Evolutionary conservation across 1,139 yeast genomes (phyloP).

Genomic region (Sugiyamaella japonica): DNA sequence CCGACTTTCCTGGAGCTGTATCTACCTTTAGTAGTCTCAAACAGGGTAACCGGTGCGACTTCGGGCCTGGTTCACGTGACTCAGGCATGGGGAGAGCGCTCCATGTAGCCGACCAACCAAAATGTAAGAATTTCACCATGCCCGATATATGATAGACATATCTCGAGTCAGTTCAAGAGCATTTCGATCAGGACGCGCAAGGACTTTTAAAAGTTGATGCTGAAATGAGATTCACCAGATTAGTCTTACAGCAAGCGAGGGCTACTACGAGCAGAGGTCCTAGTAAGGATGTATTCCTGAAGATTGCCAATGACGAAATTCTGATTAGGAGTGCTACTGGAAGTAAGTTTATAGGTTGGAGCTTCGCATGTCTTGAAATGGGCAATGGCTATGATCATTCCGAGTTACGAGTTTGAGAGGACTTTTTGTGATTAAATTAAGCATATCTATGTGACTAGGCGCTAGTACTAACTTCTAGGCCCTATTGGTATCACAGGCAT

Average conservation of each 20-base stretch:
- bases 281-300: slow-evolving; percentile 20
- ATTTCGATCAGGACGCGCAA: slow-evolving; percentile 2
- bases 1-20: not conserved
- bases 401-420: too few species aligned
- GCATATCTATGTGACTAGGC: not conserved
- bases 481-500: slow-evolving; percentile 81
- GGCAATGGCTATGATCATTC: not conserved
- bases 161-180: not conserved
- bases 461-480: slow-evolving; percentile 22
- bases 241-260: slow-evolving; percentile 45
- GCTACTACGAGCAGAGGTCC: slow-evolving; percentile 29
- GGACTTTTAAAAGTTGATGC: slow-evolving; percentile 9
- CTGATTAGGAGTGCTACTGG: slow-evolving; percentile 68
- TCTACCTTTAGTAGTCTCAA: not conserved
- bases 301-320: slow-evolving; percentile 48
- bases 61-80: slow-evolving; percentile 7
- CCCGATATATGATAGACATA: not conserved
- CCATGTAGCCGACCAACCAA: slow-evolving; percentile 10
- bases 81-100: not conserved
- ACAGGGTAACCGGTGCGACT: not conserved
- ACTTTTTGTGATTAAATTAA: too few species aligned
- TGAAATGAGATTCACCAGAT: slow-evolving; percentile 44
- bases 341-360: slow-evolving; percentile 30
- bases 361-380: not conserved
- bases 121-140: slow-evolving; percentile 10